Percentiles rank a stretch among this genome's conserved stretches.
phyloP scores from a whole-genome alignment of 2,329 filamentous ascomycete genomes.

The Fonsecaea pugnacius region DNA sequence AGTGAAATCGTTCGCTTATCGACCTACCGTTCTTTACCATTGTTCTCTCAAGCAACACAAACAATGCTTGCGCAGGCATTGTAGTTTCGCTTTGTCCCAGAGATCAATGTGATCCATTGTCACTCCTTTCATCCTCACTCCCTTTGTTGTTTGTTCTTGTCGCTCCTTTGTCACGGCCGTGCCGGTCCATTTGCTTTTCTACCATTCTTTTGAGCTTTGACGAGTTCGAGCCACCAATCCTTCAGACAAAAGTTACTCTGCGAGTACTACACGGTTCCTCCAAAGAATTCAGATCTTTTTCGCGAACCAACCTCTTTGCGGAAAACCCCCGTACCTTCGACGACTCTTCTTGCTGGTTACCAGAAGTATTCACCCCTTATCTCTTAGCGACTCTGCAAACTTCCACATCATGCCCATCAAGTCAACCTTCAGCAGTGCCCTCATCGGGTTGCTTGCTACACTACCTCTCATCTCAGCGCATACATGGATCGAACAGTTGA shows the following conservation, averaged over 20 bases:
- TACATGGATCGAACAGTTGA: slow-evolving; percentile 80
- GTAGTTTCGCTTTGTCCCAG: slow-evolving; percentile 30
- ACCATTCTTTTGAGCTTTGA: slow-evolving; percentile 20
- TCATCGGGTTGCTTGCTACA: slow-evolving; percentile 34
- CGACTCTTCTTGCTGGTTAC: slow-evolving; percentile 16
- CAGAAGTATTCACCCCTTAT: not conserved
- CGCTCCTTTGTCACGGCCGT: slow-evolving; percentile 29
- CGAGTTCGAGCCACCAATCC: slow-evolving; percentile 21
- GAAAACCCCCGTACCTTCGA: not conserved
- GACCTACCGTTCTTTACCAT: slow-evolving; percentile 29
- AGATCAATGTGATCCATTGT: slow-evolving; percentile 30
- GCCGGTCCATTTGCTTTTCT: slow-evolving; percentile 13
- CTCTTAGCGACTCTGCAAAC: not conserved
- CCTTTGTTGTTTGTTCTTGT: slow-evolving; percentile 30
- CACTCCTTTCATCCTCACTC: slow-evolving; percentile 32
- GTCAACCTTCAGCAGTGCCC: slow-evolving; percentile 36
- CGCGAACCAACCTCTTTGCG: not conserved
- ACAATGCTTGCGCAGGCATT: slow-evolving; percentile 36
- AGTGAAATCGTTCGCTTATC: slow-evolving; percentile 31
- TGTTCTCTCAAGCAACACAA: slow-evolving; percentile 25
- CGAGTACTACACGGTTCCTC: slow-evolving; percentile 22
- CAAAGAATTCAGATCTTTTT: slow-evolving; percentile 8
- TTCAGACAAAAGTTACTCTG: slow-evolving; percentile 20
- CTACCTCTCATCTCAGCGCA: slow-evolving; percentile 58
- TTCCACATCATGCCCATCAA: slow-evolving; percentile 27